phyloP scores from a whole-genome alignment of 2,329 filamentous ascomycete genomes.

The Didymella keratinophila region DNA sequence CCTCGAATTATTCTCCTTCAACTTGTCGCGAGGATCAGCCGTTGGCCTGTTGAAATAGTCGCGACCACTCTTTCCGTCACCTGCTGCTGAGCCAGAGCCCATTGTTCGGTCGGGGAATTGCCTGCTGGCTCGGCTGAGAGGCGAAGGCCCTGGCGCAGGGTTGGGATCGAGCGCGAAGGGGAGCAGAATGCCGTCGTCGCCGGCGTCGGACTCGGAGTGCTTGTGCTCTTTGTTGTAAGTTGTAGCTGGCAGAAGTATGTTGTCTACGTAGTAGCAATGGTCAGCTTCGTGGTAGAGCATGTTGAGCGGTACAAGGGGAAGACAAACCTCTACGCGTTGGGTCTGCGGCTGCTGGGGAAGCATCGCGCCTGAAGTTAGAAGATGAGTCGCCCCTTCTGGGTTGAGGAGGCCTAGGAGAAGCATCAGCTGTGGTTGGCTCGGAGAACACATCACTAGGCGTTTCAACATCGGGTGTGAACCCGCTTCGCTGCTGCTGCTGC shows the following conservation, averaged over 20 bases:
- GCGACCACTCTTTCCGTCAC: constrained; percentile 42
- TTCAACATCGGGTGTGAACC: constrained; percentile 65
- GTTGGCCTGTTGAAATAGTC: constrained; percentile 56
- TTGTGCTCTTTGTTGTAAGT: constrained; percentile 77
- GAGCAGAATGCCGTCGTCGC: constrained; percentile 61
- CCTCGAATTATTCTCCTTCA: constrained; percentile 54
- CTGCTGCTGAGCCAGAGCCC: constrained; percentile 28
- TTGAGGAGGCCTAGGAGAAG: constrained; percentile 63
- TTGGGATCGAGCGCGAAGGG: constrained; percentile 62
- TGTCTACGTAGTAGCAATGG: constrained; percentile 54
- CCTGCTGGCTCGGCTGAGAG: constrained; percentile 44
- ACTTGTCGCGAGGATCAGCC: constrained; percentile 51
- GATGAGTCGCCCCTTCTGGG: constrained; percentile 48
- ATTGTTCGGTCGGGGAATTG: constrained; percentile 39
- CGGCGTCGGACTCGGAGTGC: constrained; percentile 69
- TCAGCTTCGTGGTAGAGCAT: constrained; percentile 14
- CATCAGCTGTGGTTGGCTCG: constrained; percentile 70
- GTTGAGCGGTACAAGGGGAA: not conserved
- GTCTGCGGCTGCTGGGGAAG: constrained; percentile 47
- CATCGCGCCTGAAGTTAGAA: constrained; percentile 49
- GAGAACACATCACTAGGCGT: constrained; percentile 69
- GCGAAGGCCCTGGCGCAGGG: constrained; percentile 52
- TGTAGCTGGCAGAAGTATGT: constrained; percentile 74
- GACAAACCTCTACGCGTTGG: constrained; percentile 46
- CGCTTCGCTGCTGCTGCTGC: constrained; percentile 60